phyloP scores from a whole-genome alignment of 2,329 filamentous ascomycete species.

The Botrytis tulipae region DNA sequence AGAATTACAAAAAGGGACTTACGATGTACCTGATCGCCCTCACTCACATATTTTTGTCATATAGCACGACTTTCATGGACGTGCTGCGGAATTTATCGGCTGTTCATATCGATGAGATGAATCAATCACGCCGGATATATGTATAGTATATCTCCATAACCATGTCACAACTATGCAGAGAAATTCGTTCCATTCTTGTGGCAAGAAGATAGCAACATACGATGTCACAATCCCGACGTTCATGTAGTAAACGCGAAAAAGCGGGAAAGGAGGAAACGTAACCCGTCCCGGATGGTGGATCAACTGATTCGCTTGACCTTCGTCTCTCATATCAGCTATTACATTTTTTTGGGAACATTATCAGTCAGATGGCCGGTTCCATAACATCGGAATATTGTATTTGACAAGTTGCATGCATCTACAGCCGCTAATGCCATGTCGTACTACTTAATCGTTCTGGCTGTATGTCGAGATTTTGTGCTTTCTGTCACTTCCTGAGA shows the following conservation, averaged over 20 bases:
- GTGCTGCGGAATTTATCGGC: neutral
- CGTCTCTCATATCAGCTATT: neutral
- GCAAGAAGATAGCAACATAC: neutral
- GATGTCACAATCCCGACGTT: neutral
- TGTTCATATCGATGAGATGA: slow-evolving; percentile 1
- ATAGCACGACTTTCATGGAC: neutral
- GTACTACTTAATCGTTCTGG: neutral
- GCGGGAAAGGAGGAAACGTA: neutral
- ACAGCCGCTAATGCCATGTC: neutral
- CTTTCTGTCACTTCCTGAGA: neutral
- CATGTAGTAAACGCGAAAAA: neutral
- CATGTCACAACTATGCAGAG: neutral
- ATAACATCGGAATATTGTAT: neutral
- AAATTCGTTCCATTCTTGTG: neutral
- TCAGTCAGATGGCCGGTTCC: neutral
- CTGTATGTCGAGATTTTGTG: neutral
- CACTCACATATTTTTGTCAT: neutral
- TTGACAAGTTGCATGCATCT: neutral
- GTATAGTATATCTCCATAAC: neutral
- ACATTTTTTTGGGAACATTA: neutral
- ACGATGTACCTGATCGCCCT: neutral
- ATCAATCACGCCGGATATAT: neutral
- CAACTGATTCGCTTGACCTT: neutral
- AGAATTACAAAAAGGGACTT: neutral
- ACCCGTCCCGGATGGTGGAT: neutral